Evolutionary conservation across 306 rosid genomes (phyloP), one percentile per base, ranked within the genome.

Genomic region (Trifolium dubium): DNA sequence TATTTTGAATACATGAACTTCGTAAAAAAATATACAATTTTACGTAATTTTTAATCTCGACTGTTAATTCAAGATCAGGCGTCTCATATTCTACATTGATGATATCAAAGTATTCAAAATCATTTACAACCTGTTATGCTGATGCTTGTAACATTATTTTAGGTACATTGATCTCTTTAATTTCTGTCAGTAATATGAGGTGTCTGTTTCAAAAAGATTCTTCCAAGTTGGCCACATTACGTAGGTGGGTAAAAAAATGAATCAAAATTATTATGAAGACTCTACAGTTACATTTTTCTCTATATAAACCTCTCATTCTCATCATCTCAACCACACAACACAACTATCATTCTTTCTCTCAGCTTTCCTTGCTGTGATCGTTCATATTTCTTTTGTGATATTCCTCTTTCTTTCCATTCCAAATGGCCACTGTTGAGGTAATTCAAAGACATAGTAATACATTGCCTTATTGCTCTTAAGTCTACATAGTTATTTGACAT

Each of bases 361-460:
- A 15, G 2, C 32, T 39, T 31, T 69, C 28, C 23, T 58, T 49
- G 28, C 34, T 35, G 5, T 62, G 11, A 5, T 74, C n/a, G 0
- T n/a, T 17, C 43, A 69, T 37, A 49, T 18, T 69, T 30, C 28
- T 23, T 10, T 62, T 50, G 55, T 56, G 10, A 23, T 78, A 23
- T 78, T 62, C 62, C 12, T 56, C 55, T 72, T 78, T 56, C 55
- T 72, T 78, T 72, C 31, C 75, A 43, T 17, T 62, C 83, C 82
- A 77, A 79, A 92, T 92, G 98, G 93, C 98, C 90, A 72, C 70
- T 40, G 86, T 69, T 82, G 89, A 92, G 98, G 98, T 92, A 88
- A 83, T 63, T 74, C 71, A 54, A 30, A 66, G 3, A 58, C 49
- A 18, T 49, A 68, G 9, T 8, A 32, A 28, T 41, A 69, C 54